Evolutionary conservation across 2,329 filamentous ascomycete species (phyloP), one percentile per base, ranked within the genome.

Genomic region (Aaosphaeria arxii): DNA sequence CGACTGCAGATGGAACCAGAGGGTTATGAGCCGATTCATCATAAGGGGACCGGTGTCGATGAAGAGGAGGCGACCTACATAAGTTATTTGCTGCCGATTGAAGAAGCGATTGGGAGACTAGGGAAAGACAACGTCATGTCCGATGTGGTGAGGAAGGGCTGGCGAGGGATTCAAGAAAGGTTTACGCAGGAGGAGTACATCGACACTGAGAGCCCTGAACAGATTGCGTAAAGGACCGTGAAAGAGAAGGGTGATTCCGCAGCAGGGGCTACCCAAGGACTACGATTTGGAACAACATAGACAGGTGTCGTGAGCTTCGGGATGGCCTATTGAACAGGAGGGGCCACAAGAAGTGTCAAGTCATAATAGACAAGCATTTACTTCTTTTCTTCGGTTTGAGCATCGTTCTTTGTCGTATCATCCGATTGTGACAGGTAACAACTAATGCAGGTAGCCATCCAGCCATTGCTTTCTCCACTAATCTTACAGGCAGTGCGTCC

Each of bases 21-120:
- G 43, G 69, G 65, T 5, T 77, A 77, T 50, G 71, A 74, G 59
- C 77, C 76, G 1, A 42, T 69, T 7, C 61, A 71, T 52, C 75
- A 78, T 55, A 67, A 72, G 50, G 71, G 69, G 3, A 79, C 76
- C 5, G 76, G 76, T 1, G 76, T 79, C 0, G 70, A 78, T 57
- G 70, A 68, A 24, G 74, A 76, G 44, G 77, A 79, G 55, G 55
- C 57, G 33, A 55, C 67, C 47, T 79, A 78, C 57, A 54, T 70
- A 50, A 72, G 70, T 43, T 57, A 66, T 43, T 51, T 79, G 39
- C 48, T 78, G 42, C 56, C 66, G 2, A 59, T 78, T 1, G 67
- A 71, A 4, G 74, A 78, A 48, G 77, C 75, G 3, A 54, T 70
- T 9, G 33, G 51, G 54, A 71, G 63, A 54, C 47, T 79, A 42